Base-by-base conservation (phyloP, 129 eudicot species). In the Pulicaria dysenterica region DNA sequence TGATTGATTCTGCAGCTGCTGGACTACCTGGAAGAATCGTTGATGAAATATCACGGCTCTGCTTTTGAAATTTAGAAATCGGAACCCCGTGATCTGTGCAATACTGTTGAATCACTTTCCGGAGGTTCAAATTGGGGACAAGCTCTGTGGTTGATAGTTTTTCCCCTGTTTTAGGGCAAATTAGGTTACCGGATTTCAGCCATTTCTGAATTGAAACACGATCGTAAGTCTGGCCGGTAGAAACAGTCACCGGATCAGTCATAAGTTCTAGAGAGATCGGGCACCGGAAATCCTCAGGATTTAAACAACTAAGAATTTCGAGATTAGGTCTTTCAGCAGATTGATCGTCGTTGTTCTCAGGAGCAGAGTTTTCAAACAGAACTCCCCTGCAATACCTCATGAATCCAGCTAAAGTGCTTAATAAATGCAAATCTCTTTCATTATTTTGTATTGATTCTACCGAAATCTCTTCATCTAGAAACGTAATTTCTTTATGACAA, bases 91-190 rank as follows among this genome's bases (percentile, higher is more conserved):
- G 85, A 69, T 92, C 92, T 0, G 79, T 78, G 59, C 95, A 89
- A 40, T 79, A 90, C 54, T 82, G 96, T 0, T 87, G 89, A 44
- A 89, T 92, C 6, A 92, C 85, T 70, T 83, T 85, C 47, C 85
- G 72, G 2, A 92, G 95, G 40, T 74, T 75, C 5, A 83, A 50
- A 75, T 92, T 92, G 9, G 95, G 96, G 14, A 89, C 95, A 13
- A 92, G 37, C 10, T 87, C 98, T 0, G 88, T 81, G 34, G 73
- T 77, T 1, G 74, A 70, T 4, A 89, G 62, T 42, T 58, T 80
- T 59, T 83, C 91, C 58, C 98, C 98, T 9, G 96, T 89, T 79
- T 89, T 92, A 4, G 98, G 98, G 65, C 98, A 92, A 24, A 77
- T 63, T 4, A 79, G 72, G 57, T 87, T 85, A 51, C 98, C 96